Evolutionary conservation across 2,329 filamentous ascomycete species (phyloP).

Genomic region (Remersonia thermophila): DNA sequence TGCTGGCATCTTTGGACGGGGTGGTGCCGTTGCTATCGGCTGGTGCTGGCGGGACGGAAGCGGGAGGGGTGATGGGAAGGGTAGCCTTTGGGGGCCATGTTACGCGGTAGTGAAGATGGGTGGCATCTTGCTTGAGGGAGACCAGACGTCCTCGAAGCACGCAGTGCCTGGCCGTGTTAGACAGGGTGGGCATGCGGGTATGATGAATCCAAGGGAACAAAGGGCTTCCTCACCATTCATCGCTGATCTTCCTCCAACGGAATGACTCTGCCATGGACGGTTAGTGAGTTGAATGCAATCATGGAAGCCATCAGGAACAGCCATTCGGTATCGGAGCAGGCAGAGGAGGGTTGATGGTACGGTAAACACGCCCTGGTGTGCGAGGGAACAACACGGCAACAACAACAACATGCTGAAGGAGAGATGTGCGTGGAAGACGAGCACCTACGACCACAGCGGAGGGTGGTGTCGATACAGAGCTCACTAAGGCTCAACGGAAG

Average conservation of each 20-base stretch:
- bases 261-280: constrained; percentile 59
- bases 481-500: constrained; percentile 72
- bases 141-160: constrained; percentile 76
- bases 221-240: constrained; percentile 69
- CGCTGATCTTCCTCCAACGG: constrained; percentile 75
- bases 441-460: constrained; percentile 62
- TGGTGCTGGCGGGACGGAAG: constrained; percentile 16
- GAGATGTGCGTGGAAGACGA: neutral
- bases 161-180: constrained; percentile 48
- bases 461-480: constrained; percentile 84
- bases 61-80: constrained; percentile 17
- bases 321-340: too few species aligned
- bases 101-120: constrained; percentile 67
- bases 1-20: too few species aligned
- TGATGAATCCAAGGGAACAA: too few species aligned
- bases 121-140: constrained; percentile 69
- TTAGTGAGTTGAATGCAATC: neutral
- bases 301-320: too few species aligned
- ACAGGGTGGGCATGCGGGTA: too few species aligned
- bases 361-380: too few species aligned
- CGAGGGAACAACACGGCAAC: too few species aligned
- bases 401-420: neutral
- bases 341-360: too few species aligned
- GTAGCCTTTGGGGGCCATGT: constrained; percentile 38
- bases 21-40: constrained; percentile 16